Evolutionary conservation across 768 basidiomycete genomes (phyloP), one percentile per base, ranked within the genome.

Genomic region (Podaxis sp.): DNA sequence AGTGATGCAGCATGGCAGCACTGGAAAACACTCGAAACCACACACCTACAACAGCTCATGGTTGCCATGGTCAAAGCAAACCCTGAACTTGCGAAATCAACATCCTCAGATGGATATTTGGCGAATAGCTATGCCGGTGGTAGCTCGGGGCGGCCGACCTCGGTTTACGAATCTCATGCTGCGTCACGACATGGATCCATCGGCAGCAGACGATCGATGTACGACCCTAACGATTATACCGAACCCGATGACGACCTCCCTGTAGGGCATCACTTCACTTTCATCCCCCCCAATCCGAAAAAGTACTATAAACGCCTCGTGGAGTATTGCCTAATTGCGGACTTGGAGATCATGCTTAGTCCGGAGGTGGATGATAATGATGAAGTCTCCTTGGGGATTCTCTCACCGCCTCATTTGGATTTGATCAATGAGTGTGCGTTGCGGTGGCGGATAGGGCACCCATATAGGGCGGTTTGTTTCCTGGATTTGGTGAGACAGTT

Each of bases 321-420:
- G 28, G 88, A 93, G 70, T 78, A 83, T 57, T 94, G 94, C 69
- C 83, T 99, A 50, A 79, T 88, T 25, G 81, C 83, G 27, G 97
- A 99, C 71, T 77, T 98, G 61, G 92, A 93, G 68, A 83, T 87
- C 38, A 93, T 99, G 91, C 80, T 90, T 52, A 89, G 89, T 50
- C 90, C 92, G 4, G 90, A 91, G 60, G 88, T 98, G n/a, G 89
- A 93, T 50, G 93, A 94, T 65, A 90, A 93, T 66, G 93, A 98
- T 65, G 95, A 98, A 75, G 96, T 99, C 14, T 92, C 95, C 0
- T 77, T 98, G 38, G 91, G 93, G 5, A 98, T 99, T 59, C 74
- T 99, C 16, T 93, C 93, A 3, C 69, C 82, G 1, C 70, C 82
- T 10, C 93, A 98, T 69, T 79, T 93, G 44, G 89, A 91, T 59